A percentile compares a stretch with the other conserved stretches of the same genome.
phyloP scores from a whole-genome alignment of 1,139 yeast species.

The Kluyveromyces marxianus region DNA sequence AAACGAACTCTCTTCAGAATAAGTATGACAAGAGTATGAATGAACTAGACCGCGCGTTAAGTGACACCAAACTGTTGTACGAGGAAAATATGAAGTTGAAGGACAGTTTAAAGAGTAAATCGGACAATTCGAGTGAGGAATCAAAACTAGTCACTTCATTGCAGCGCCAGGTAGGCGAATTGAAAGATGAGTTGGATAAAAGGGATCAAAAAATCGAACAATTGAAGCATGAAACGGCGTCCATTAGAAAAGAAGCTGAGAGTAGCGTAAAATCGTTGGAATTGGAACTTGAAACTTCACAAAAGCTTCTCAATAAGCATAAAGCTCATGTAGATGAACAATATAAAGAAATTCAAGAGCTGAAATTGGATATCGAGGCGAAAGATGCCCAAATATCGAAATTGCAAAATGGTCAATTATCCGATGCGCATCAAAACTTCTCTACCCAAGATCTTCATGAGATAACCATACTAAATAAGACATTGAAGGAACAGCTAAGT shows the following conservation, averaged over 20 bases:
- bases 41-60: constrained; percentile 21
- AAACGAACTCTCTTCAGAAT: constrained; percentile 18
- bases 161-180: background rate
- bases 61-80: constrained; percentile 29
- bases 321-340: constrained; percentile 20
- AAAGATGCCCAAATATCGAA: constrained; percentile 23
- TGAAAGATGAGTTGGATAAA: constrained; percentile 14
- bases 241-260: constrained; percentile 18
- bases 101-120: constrained; percentile 27
- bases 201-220: constrained; percentile 19
- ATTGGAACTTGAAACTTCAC: constrained; percentile 15
- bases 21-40: constrained; percentile 23
- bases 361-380: constrained; percentile 15
- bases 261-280: constrained; percentile 14
- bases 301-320: constrained; percentile 16
- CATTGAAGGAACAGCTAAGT: constrained; percentile 49
- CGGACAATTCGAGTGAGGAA: constrained; percentile 7
- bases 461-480: constrained; percentile 37
- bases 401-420: constrained; percentile 18
- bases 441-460: constrained; percentile 24
- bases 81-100: constrained; percentile 34
- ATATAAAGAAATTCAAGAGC: constrained; percentile 13
- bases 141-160: background rate
- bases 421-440: constrained; percentile 21
- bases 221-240: constrained; percentile 13